Evolutionary conservation across 257 asterid species (phyloP).

Genomic region (Solanum ossicruentum): DNA sequence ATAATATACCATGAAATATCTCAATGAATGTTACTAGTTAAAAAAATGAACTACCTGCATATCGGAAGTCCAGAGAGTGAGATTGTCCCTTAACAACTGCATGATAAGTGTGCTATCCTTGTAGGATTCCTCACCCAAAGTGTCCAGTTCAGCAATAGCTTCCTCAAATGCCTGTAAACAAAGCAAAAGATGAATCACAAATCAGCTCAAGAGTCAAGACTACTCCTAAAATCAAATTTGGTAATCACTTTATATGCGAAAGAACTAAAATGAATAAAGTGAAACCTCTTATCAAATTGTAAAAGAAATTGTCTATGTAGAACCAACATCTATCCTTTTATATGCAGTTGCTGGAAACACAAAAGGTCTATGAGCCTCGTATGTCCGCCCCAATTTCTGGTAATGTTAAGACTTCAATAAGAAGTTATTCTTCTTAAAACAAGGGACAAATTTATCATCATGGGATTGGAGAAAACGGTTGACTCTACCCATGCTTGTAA

Average conservation of each 20-base stretch:
- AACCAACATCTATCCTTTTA: neutral
- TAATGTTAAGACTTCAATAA: neutral
- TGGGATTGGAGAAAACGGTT: neutral
- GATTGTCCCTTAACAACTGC: conserved; percentile 70
- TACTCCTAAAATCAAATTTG: neutral
- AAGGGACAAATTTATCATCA: neutral
- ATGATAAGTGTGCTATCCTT: conserved; percentile 67
- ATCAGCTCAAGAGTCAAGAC: neutral
- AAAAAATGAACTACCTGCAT: conserved; percentile 30
- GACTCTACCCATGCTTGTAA: neutral
- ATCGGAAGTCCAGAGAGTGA: conserved; percentile 66
- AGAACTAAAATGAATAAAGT: neutral
- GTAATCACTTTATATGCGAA: neutral
- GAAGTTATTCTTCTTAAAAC: neutral
- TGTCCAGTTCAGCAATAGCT: conserved; percentile 62
- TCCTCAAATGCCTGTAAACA: conserved; percentile 44
- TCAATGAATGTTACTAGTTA: neutral
- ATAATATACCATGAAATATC: neutral
- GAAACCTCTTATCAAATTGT: neutral
- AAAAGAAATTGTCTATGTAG: neutral
- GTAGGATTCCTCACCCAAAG: conserved; percentile 50
- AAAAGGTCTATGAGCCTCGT: neutral
- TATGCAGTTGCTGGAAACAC: neutral
- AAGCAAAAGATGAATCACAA: neutral
- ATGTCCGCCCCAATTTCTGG: neutral